Percentiles rank a stretch among this genome's conserved stretches.
Evolutionary conservation across 768 basidiomycete species (phyloP).

Genomic region (Kockovaella imperatae): DNA sequence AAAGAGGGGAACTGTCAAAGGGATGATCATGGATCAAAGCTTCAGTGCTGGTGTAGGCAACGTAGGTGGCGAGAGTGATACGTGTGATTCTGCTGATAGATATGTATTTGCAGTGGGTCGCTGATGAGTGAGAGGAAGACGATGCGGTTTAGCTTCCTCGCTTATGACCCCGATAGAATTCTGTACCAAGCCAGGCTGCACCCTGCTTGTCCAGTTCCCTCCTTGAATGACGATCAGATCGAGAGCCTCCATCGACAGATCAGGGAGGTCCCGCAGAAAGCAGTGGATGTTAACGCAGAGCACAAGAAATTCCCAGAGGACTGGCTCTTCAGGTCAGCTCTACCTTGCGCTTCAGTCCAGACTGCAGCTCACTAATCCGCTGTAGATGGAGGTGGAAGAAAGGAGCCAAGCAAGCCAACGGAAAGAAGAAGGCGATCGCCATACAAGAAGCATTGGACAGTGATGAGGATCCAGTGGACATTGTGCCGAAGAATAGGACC

Average conservation of each 20-base stretch:
- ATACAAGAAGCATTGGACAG: too few species aligned
- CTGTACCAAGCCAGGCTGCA: slow-evolving; percentile 67
- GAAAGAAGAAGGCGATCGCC: slow-evolving; percentile 18
- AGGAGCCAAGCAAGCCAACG: slow-evolving; percentile 32
- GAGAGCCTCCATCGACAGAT: slow-evolving; percentile 53
- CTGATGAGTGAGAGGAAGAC: slow-evolving; percentile 51
- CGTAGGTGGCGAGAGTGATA: slow-evolving; percentile 30
- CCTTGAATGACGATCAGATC: slow-evolving; percentile 52
- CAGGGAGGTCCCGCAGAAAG: slow-evolving; percentile 53
- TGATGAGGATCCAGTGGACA: slow-evolving; percentile 19
- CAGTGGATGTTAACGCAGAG: slow-evolving; percentile 66
- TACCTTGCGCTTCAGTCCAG: too few species aligned
- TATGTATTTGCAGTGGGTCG: slow-evolving; percentile 56
- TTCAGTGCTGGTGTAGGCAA: slow-evolving; percentile 77
- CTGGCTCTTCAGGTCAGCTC: slow-evolving; percentile 44
- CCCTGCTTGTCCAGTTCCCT: slow-evolving; percentile 60
- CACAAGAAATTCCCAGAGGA: slow-evolving; percentile 56
- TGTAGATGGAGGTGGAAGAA: slow-evolving; percentile 44
- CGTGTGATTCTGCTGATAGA: neutral
- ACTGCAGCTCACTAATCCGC: too few species aligned
- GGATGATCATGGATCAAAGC: slow-evolving; percentile 67
- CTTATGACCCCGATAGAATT: slow-evolving; percentile 51
- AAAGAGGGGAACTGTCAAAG: slow-evolving; percentile 62
- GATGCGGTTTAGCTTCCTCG: too few species aligned
- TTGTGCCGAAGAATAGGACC: slow-evolving; percentile 20